These are phyloP conservation scores for Cicer bijugum DNA, from an alignment of 306 rosid species.

Conservation along the genomic window DNA sequence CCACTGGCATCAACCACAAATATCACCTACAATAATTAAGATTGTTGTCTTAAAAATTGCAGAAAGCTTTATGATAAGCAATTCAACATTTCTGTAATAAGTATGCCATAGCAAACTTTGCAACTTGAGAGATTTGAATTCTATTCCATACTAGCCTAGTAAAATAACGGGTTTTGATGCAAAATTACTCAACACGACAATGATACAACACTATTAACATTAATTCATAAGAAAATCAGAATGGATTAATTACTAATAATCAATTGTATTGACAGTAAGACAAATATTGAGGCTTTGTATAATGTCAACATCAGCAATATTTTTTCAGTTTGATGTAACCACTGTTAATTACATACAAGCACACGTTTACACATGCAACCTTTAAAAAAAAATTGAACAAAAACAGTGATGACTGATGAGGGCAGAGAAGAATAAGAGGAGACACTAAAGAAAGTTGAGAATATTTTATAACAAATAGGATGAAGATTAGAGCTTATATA, in stretches of 20 bases:
- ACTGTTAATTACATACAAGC: slow-evolving; percentile 10
- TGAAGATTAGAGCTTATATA: slow-evolving; percentile 8
- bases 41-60: background rate
- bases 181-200: slow-evolving; percentile 33
- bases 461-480: slow-evolving; percentile 15
- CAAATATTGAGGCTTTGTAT: slow-evolving; percentile 9
- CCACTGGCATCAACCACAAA: slow-evolving; percentile 99
- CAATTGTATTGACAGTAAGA: slow-evolving; percentile 12
- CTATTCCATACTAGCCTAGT: slow-evolving; percentile 33
- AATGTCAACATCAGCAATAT: slow-evolving; percentile 17
- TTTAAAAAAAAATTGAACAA: background rate
- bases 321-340: slow-evolving; percentile 24
- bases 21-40: slow-evolving; percentile 66
- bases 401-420: background rate
- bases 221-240: slow-evolving; percentile 7
- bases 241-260: slow-evolving; percentile 16
- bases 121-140: background rate
- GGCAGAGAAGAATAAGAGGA: slow-evolving; percentile 23
- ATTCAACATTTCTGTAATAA: slow-evolving; percentile 16
- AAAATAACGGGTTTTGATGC: background rate
- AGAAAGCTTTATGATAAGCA: slow-evolving; percentile 29
- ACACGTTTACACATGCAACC: background rate
- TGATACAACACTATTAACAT: slow-evolving; percentile 27
- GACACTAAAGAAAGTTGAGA: slow-evolving; percentile 12
- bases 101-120: slow-evolving; percentile 23